These are phyloP conservation scores for Penstemon newberryi DNA, from an alignment of 257 asterid species.

Conservation along the genomic window DNA sequence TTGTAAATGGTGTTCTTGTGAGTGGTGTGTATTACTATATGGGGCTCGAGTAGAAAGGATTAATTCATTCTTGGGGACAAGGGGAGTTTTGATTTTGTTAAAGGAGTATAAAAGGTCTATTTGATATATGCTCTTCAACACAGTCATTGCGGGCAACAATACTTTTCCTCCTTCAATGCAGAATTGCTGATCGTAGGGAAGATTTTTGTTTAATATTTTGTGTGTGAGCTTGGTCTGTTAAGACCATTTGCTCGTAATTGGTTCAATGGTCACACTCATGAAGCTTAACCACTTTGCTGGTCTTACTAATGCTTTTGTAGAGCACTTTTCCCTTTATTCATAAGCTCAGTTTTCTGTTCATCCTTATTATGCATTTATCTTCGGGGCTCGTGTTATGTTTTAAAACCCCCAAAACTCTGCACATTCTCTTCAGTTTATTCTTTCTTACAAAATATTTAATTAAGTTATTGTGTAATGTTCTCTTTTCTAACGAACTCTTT, in stretches of 20 bases:
- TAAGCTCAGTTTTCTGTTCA: background rate
- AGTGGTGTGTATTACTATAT: slow-evolving; percentile 5
- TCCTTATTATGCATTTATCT: background rate
- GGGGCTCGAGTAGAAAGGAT: background rate
- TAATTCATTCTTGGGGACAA: no score
- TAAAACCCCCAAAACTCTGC: background rate
- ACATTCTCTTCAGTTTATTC: background rate
- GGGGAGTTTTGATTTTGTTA: no score
- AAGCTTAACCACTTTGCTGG: background rate
- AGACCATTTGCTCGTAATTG: background rate
- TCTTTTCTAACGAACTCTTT: background rate
- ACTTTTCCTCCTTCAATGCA: background rate
- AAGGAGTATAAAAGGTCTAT: background rate
- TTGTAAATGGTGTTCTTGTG: background rate
- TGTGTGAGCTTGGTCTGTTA: background rate
- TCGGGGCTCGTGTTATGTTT: background rate
- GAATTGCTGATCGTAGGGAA: background rate
- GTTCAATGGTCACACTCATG: slow-evolving; percentile 1
- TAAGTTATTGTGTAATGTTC: background rate
- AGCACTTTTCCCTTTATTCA: slow-evolving; percentile 5
- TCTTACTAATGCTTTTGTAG: slow-evolving; percentile 4
- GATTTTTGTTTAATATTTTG: background rate
- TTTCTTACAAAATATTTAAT: no score
- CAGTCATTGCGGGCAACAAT: slow-evolving; percentile 13
- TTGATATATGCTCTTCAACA: background rate